Conservation (phyloP, 352 stramenopile genomes). For the Pythium aquatile region DNA sequence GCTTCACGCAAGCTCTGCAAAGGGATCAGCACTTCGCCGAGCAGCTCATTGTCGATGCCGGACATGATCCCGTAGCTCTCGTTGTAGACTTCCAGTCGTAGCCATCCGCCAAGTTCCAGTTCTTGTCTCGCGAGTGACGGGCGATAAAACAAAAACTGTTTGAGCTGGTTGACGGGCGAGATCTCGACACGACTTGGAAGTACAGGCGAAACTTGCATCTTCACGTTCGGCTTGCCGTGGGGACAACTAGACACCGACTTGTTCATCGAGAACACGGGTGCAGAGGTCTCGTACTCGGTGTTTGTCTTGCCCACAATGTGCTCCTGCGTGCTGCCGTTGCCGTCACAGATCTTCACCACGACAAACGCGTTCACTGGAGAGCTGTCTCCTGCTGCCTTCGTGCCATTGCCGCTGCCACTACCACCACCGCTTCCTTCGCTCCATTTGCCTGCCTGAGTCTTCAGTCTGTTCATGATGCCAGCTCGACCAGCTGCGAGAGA, state of each 20-base stretch:
- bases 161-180: slow-evolving; percentile 64
- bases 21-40: slow-evolving; percentile 72
- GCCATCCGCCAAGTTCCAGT: slow-evolving; percentile 52
- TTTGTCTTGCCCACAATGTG: slow-evolving; percentile 79
- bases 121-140: slow-evolving; percentile 31
- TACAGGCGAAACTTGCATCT: slow-evolving; percentile 50
- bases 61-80: slow-evolving; percentile 79
- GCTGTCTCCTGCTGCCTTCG: slow-evolving; percentile 16
- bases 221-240: slow-evolving; percentile 63
- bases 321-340: slow-evolving; percentile 46
- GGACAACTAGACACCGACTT: slow-evolving; percentile 53
- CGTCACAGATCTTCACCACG: slow-evolving; percentile 67
- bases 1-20: slow-evolving; percentile 62
- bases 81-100: slow-evolving; percentile 75
- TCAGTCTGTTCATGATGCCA: slow-evolving; percentile 70
- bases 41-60: slow-evolving; percentile 66
- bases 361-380: slow-evolving; percentile 60
- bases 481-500: slow-evolving; percentile 41
- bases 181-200: slow-evolving; percentile 63
- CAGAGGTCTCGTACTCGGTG: slow-evolving; percentile 74
- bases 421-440: slow-evolving; percentile 30
- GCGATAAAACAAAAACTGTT: slow-evolving; percentile 79
- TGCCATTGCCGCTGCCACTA: not conserved
- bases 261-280: slow-evolving; percentile 77
- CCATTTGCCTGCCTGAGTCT: slow-evolving; percentile 62